Evolutionary conservation across 2,329 filamentous ascomycete species (phyloP).

Genomic region (Hypomyces perniciosus): DNA sequence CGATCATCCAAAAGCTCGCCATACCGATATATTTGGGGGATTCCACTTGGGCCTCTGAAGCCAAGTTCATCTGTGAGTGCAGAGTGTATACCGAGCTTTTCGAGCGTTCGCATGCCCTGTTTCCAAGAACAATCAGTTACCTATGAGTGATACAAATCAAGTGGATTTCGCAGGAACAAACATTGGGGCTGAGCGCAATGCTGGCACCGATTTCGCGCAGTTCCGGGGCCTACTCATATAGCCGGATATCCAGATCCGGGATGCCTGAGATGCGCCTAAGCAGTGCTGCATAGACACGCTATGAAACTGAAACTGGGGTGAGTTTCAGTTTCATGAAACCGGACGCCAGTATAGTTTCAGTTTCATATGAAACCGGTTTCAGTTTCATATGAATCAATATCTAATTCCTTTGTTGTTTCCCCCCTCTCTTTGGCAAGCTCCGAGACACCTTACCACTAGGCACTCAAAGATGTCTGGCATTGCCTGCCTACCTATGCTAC

Average conservation of each 20-base stretch:
- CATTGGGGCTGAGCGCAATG: slow-evolving; percentile 44
- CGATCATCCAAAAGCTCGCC: no score
- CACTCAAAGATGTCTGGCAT: no score
- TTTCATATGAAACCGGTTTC: no score
- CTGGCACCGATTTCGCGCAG: slow-evolving; percentile 42
- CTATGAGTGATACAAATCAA: neutral
- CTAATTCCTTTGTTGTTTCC: no score
- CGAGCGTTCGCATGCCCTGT: slow-evolving; percentile 40
- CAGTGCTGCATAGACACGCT: no score
- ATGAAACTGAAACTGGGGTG: no score
- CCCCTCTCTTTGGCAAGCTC: no score
- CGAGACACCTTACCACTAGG: no score
- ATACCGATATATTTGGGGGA: slow-evolving; percentile 8
- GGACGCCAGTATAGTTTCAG: no score
- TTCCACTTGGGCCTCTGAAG: slow-evolving; percentile 27
- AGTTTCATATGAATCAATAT: no score
- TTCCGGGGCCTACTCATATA: slow-evolving; percentile 43
- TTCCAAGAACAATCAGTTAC: neutral
- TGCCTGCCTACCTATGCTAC: no score
- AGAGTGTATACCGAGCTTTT: slow-evolving; percentile 41
- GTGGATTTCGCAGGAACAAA: neutral
- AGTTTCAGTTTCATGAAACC: no score
- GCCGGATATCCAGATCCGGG: slow-evolving; percentile 30
- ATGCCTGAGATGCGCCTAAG: slow-evolving; percentile 34
- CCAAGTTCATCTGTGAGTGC: slow-evolving; percentile 35